Evolutionary conservation across 176 grass and related monocot genomes (phyloP).

Genomic region (Musa acuminata): DNA sequence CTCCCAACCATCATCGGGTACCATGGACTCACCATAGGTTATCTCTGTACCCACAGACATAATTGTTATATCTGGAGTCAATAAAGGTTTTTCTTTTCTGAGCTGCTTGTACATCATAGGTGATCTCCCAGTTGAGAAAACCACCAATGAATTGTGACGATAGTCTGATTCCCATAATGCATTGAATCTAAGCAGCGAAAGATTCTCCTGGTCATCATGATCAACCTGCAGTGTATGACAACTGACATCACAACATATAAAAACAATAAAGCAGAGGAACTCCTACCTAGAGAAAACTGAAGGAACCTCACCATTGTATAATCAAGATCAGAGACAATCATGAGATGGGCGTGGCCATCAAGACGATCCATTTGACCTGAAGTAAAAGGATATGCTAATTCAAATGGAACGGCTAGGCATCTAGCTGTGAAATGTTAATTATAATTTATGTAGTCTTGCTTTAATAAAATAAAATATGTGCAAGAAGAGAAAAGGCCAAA

Average conservation of each 20-base stretch:
- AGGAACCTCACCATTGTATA: slow-evolving; percentile 66
- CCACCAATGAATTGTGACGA: slow-evolving; percentile 55
- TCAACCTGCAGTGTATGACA: slow-evolving; percentile 43
- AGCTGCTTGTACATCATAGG: slow-evolving; percentile 54
- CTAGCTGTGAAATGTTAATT: neutral
- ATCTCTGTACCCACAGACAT: slow-evolving; percentile 93
- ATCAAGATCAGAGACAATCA: slow-evolving; percentile 96
- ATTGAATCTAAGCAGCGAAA: slow-evolving; percentile 57
- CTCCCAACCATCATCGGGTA: slow-evolving; percentile 71
- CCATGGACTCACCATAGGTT: slow-evolving; percentile 78
- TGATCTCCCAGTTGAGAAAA: slow-evolving; percentile 84
- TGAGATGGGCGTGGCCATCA: slow-evolving; percentile 59
- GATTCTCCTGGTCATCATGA: slow-evolving; percentile 56
- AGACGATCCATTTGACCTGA: slow-evolving; percentile 62
- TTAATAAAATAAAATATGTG: neutral
- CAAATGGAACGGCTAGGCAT: neutral
- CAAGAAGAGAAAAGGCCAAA: no score
- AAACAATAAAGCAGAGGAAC: neutral
- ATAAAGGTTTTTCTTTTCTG: slow-evolving; percentile 56
- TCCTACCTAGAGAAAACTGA: neutral
- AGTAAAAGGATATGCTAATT: neutral
- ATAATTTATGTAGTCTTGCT: neutral
- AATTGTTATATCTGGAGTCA: slow-evolving; percentile 83
- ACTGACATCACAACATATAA: neutral
- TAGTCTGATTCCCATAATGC: slow-evolving; percentile 69